phyloP scores from a whole-genome alignment of 805 yeast species.

The Geotrichum ghanense region DNA sequence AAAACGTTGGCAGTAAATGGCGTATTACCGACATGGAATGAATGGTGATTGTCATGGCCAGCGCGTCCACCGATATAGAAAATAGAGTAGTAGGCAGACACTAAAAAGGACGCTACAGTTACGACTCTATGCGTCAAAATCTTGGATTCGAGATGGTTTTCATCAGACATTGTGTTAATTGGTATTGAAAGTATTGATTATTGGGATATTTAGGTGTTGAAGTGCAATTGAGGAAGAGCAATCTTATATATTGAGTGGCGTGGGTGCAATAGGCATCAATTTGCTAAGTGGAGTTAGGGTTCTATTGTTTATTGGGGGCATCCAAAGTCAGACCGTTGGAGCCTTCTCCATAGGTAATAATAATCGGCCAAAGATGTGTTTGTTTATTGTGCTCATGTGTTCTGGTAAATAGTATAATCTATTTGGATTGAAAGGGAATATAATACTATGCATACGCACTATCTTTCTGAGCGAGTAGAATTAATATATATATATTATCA shows the following conservation, averaged over 20 bases:
- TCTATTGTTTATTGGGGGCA: too few relatives aligned
- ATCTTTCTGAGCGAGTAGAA: too few relatives aligned
- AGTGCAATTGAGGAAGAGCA: neutral
- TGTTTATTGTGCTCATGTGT: too few relatives aligned
- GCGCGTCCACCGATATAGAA: conserved; percentile 48
- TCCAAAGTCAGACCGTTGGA: too few relatives aligned
- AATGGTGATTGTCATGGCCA: conserved; percentile 32
- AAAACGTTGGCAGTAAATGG: conserved; percentile 49
- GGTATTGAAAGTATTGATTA: neutral
- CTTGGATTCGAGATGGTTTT: conserved; percentile 7
- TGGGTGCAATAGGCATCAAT: neutral
- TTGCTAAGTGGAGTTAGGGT: too few relatives aligned
- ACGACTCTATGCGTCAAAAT: conserved; percentile 30
- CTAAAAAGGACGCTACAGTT: conserved; percentile 41
- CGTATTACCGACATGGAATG: conserved; percentile 42
- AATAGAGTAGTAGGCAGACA: conserved; percentile 46
- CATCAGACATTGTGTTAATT: conserved; percentile 1
- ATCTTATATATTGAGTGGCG: neutral
- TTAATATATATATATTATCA: too few relatives aligned
- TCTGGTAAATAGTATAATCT: too few relatives aligned
- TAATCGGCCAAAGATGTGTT: too few relatives aligned
- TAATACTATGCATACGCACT: too few relatives aligned
- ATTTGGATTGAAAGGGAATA: too few relatives aligned
- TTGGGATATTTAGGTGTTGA: neutral
- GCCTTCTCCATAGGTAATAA: too few relatives aligned